A percentile compares a stretch with the other conserved stretches of the same genome.
phyloP scores from a whole-genome alignment of 176 grass and related monocot species.

The Areca catechu region DNA sequence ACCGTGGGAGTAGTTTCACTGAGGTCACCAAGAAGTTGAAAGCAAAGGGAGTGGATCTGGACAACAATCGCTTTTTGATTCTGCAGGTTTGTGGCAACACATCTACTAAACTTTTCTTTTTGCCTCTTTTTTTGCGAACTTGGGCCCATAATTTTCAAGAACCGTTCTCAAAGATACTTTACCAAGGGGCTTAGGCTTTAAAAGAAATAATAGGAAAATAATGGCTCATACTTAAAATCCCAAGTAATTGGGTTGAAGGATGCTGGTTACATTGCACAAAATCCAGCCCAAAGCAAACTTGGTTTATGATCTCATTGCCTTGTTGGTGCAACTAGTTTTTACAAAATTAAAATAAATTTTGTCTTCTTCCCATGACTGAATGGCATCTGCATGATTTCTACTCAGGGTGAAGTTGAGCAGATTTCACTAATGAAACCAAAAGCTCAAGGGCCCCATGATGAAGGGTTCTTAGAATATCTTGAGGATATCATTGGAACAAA shows the following conservation, averaged over 20 bases:
- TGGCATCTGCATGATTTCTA: conserved; percentile 6
- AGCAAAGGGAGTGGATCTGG: conserved; percentile 93
- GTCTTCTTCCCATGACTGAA: background rate
- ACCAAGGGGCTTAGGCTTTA: too few relatives aligned
- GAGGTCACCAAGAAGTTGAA: conserved; percentile 89
- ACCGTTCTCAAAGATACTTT: too few relatives aligned
- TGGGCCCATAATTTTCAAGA: too few relatives aligned
- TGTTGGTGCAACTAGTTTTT: too few relatives aligned
- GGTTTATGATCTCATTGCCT: too few relatives aligned
- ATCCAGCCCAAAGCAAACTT: too few relatives aligned
- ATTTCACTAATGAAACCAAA: conserved; percentile 99
- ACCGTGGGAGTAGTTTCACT: conserved; percentile 81
- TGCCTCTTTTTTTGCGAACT: background rate
- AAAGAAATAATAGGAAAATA: too few relatives aligned
- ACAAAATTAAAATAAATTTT: background rate
- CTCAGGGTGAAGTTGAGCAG: conserved; percentile 95
- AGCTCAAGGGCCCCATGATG: conserved; percentile 80
- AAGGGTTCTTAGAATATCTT: conserved; percentile 96
- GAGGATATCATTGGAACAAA: conserved; percentile 96
- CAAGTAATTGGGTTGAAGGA: too few relatives aligned
- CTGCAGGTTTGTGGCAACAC: conserved; percentile 42
- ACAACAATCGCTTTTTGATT: conserved; percentile 96
- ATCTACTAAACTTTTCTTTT: background rate
- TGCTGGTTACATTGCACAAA: too few relatives aligned
- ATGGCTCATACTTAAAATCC: too few relatives aligned